A percentile compares a stretch with the other conserved stretches of the same genome.
Conservation (phyloP, 495 filamentous ascomycete species). For the Penicillium odoratum region DNA sequence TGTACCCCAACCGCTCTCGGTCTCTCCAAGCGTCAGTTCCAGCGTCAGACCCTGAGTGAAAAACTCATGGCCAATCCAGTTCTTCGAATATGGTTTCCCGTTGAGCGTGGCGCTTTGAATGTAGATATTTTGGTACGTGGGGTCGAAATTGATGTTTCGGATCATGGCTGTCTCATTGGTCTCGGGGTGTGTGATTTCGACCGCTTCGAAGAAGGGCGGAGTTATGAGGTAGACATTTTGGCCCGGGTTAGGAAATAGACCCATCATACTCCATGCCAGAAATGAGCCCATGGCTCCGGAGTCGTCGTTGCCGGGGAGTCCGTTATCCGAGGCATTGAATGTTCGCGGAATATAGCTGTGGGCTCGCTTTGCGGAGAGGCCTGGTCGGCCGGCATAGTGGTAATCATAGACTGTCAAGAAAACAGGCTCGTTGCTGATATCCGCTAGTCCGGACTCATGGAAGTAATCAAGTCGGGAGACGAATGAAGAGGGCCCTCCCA, state of each 20-base stretch:
- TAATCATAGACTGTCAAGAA: constrained; percentile 72
- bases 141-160: constrained; percentile 59
- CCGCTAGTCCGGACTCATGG: constrained; percentile 63
- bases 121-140: constrained; percentile 57
- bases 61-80: constrained; percentile 74
- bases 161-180: constrained; percentile 64
- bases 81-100: constrained; percentile 63
- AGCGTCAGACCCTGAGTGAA: constrained; percentile 70
- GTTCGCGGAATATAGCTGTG: constrained; percentile 66
- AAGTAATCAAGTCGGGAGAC: constrained; percentile 64
- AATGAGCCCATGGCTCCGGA: constrained; percentile 63
- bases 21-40: constrained; percentile 62
- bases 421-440: constrained; percentile 71
- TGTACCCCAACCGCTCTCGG: constrained; percentile 71
- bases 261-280: constrained; percentile 61
- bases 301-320: constrained; percentile 69
- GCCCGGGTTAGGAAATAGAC: constrained; percentile 57
- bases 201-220: constrained; percentile 62
- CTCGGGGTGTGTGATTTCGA: constrained; percentile 59
- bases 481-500: constrained; percentile 61
- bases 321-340: constrained; percentile 58
- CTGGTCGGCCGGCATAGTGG: constrained; percentile 70
- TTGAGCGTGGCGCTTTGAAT: constrained; percentile 72
- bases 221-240: constrained; percentile 74
- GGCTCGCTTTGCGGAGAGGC: constrained; percentile 56